Evolutionary conservation across 495 filamentous ascomycete species (phyloP).

Genomic region (Lineolata rhizophorae): DNA sequence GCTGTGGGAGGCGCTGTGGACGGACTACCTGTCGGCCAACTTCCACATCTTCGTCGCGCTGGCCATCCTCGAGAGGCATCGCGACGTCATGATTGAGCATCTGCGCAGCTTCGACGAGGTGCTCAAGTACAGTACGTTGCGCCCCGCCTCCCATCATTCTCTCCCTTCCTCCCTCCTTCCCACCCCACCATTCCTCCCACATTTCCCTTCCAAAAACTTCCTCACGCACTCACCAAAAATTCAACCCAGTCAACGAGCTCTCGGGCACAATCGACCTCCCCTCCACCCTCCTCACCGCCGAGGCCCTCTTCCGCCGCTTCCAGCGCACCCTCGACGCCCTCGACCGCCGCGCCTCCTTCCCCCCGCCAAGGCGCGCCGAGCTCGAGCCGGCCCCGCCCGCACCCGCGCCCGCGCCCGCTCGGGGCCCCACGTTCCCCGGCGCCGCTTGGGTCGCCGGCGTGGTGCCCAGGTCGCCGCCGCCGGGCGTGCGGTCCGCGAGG

Average conservation of each 20-base stretch:
- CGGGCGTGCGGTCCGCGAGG: neutral
- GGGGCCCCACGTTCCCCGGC: neutral
- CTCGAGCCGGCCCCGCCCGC: slow-evolving; percentile 13
- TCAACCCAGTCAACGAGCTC: slow-evolving; percentile 70
- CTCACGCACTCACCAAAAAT: neutral
- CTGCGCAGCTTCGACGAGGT: slow-evolving; percentile 92
- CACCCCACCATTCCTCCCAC: no score
- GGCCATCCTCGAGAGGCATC: slow-evolving; percentile 87
- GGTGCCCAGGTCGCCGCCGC: neutral
- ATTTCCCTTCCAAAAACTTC: neutral
- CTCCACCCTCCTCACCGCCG: slow-evolving; percentile 64
- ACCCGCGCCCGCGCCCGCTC: neutral
- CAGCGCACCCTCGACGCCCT: slow-evolving; percentile 68
- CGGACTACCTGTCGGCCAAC: slow-evolving; percentile 64
- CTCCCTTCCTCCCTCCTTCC: no score
- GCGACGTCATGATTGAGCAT: slow-evolving; percentile 86
- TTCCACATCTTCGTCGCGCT: slow-evolving; percentile 91
- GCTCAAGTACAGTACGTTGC: slow-evolving; percentile 63
- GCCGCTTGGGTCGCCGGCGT: no score
- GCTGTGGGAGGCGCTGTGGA: slow-evolving; percentile 90
- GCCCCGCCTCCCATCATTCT: no score
- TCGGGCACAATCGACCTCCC: slow-evolving; percentile 79
- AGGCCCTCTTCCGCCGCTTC: slow-evolving; percentile 73
- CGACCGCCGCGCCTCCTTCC: slow-evolving; percentile 70
- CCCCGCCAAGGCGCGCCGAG: slow-evolving; percentile 37